Evolutionary conservation across 75 land plant genomes (phyloP).

Genomic region (Pseudotsuga menziesii): DNA sequence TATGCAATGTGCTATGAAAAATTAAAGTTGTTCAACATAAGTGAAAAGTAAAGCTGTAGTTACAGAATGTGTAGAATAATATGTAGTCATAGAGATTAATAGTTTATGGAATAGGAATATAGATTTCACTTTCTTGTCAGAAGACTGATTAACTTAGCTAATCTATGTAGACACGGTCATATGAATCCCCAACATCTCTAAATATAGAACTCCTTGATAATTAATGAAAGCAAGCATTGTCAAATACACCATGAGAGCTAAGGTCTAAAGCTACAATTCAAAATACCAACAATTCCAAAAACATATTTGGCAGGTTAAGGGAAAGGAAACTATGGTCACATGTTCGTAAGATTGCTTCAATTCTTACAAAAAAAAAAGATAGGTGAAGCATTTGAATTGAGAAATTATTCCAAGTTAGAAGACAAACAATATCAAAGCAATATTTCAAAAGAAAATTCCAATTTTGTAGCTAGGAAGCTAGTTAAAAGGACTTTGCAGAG

Average conservation of each 20-base stretch:
- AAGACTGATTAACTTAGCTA: too few relatives aligned
- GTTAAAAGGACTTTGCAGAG: slow-evolving; percentile 10
- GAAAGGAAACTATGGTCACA: slow-evolving; percentile 18
- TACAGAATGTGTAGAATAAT: too few relatives aligned
- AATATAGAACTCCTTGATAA: too few relatives aligned
- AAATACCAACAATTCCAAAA: not conserved
- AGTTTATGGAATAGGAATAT: too few relatives aligned
- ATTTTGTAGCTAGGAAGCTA: not conserved
- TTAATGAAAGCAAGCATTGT: not conserved
- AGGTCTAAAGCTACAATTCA: not conserved
- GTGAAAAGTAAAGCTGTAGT: too few relatives aligned
- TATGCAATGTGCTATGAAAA: too few relatives aligned
- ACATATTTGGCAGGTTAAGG: not conserved
- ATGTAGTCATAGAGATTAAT: too few relatives aligned
- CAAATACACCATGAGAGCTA: slow-evolving; percentile 3
- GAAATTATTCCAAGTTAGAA: not conserved
- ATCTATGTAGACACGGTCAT: too few relatives aligned
- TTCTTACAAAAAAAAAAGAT: slow-evolving; percentile 12
- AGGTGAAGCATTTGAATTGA: not conserved
- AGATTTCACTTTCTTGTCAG: too few relatives aligned
- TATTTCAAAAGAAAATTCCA: not conserved
- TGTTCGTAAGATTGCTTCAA: slow-evolving; percentile 9
- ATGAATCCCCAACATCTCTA: too few relatives aligned
- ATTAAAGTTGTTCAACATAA: too few relatives aligned
- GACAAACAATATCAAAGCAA: not conserved